phyloP scores from a whole-genome alignment of 768 basidiomycete genomes.

The Collybia nuda region DNA sequence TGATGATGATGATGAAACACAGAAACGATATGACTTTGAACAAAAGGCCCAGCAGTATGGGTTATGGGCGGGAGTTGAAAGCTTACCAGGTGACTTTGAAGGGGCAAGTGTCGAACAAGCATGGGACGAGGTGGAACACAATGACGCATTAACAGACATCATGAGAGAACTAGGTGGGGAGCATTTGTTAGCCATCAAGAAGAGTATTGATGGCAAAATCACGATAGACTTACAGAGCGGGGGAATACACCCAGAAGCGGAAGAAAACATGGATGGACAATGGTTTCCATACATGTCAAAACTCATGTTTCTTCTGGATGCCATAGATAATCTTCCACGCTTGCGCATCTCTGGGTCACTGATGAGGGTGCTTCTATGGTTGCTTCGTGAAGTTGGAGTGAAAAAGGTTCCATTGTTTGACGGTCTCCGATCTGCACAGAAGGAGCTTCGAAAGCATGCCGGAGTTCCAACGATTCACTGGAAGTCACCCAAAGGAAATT shows the following conservation, averaged over 20 bases:
- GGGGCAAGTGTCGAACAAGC: background rate
- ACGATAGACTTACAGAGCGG: background rate
- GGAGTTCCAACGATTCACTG: conserved; percentile 19
- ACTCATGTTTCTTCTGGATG: conserved; percentile 23
- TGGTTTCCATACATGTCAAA: conserved; percentile 11
- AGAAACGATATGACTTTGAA: conserved; percentile 2
- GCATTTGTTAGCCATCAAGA: no score
- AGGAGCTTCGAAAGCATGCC: conserved; percentile 7
- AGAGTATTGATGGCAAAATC: conserved; percentile 3
- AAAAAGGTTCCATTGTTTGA: conserved; percentile 26
- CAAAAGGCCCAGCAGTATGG: conserved; percentile 7
- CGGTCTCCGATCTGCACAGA: conserved; percentile 19
- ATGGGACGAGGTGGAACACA: conserved; percentile 11
- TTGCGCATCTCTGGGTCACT: conserved; percentile 25
- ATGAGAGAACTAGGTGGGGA: no score
- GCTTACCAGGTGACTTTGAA: conserved; percentile 2
- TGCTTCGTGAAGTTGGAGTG: conserved; percentile 23
- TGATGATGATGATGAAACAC: background rate
- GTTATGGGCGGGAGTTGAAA: conserved; percentile 9
- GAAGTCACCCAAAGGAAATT: conserved; percentile 24
- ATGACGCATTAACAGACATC: conserved; percentile 8
- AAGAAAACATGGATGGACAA: background rate
- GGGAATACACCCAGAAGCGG: background rate
- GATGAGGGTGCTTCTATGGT: conserved; percentile 30
- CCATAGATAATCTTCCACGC: conserved; percentile 29